These are phyloP conservation scores for Globisporangium heterothallicum DNA, from an alignment of 352 stramenopile species.

Conservation along the genomic window DNA sequence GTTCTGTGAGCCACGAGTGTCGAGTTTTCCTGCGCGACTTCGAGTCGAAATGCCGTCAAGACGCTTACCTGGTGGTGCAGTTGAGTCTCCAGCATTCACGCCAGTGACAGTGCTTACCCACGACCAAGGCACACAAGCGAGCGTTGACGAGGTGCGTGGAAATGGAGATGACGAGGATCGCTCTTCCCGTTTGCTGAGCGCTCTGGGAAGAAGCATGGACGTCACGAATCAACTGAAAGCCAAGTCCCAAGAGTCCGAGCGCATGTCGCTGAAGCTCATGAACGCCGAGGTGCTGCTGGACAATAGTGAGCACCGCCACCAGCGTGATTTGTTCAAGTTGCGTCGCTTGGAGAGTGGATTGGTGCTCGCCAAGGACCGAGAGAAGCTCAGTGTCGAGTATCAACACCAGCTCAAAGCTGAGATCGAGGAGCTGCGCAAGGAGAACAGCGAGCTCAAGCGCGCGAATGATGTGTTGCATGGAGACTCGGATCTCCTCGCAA, in stretches of 20 bases:
- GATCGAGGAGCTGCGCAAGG: constrained; percentile 14
- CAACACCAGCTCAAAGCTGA: constrained; percentile 26
- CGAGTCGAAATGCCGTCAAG: constrained; percentile 17
- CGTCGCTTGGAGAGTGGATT: constrained; percentile 24
- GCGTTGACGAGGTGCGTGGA: constrained; percentile 8
- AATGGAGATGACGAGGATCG: neutral
- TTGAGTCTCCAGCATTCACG: constrained; percentile 18
- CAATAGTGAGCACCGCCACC: constrained; percentile 16
- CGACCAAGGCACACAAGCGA: constrained; percentile 28
- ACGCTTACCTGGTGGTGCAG: neutral
- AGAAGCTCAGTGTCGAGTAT: constrained; percentile 22
- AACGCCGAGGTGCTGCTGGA: constrained; percentile 18
- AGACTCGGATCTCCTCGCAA: constrained; percentile 17
- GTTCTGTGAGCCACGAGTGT: constrained; percentile 15
- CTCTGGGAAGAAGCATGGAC: constrained; percentile 30
- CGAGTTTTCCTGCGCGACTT: constrained; percentile 23
- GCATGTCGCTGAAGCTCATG: constrained; percentile 20
- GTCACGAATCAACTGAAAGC: constrained; percentile 29
- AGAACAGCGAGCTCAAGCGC: constrained; percentile 21
- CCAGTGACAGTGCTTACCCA: constrained; percentile 20
- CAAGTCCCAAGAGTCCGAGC: constrained; percentile 44
- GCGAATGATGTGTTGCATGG: constrained; percentile 18
- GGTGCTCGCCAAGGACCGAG: constrained; percentile 26
- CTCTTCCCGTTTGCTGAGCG: constrained; percentile 18
- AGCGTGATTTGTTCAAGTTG: constrained; percentile 21